phyloP scores from a whole-genome alignment of 2,329 filamentous ascomycete species.

The Pseudogymnoascus sp. region DNA sequence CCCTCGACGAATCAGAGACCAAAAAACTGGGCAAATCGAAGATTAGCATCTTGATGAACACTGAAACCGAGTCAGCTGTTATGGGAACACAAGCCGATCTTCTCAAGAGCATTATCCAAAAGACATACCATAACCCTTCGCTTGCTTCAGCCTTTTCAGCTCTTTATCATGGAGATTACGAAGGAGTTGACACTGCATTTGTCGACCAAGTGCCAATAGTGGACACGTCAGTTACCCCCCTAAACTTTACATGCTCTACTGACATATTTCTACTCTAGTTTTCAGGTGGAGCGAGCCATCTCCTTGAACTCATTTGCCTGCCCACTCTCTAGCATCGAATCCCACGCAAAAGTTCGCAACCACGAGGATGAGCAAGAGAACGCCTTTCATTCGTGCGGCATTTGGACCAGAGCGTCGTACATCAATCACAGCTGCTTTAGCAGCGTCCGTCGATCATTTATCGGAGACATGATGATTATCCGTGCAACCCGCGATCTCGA shows the following conservation, averaged over 20 bases:
- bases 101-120: conserved; percentile 34
- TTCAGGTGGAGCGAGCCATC: conserved; percentile 36
- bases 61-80: conserved; percentile 24
- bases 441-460: conserved; percentile 45
- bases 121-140: conserved; percentile 35
- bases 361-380: conserved; percentile 36
- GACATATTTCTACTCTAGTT: conserved; percentile 17
- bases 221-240: conserved; percentile 29
- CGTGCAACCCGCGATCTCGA: conserved; percentile 37
- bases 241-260: background rate
- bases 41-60: conserved; percentile 31
- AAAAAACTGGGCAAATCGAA: conserved; percentile 13
- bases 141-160: conserved; percentile 26
- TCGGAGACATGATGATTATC: conserved; percentile 46
- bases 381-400: conserved; percentile 24
- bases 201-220: conserved; percentile 34
- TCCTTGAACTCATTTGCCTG: conserved; percentile 38
- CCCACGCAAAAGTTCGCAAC: conserved; percentile 22
- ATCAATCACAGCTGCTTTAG: conserved; percentile 44
- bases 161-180: conserved; percentile 35
- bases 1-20: conserved; percentile 16
- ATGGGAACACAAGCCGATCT: conserved; percentile 35
- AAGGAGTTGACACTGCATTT: conserved; percentile 17
- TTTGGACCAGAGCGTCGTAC: conserved; percentile 40
- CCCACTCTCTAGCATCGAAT: conserved; percentile 14